Evolutionary conservation across 2,329 filamentous ascomycete genomes (phyloP).

Genomic region (Leptographium radiaticola): DNA sequence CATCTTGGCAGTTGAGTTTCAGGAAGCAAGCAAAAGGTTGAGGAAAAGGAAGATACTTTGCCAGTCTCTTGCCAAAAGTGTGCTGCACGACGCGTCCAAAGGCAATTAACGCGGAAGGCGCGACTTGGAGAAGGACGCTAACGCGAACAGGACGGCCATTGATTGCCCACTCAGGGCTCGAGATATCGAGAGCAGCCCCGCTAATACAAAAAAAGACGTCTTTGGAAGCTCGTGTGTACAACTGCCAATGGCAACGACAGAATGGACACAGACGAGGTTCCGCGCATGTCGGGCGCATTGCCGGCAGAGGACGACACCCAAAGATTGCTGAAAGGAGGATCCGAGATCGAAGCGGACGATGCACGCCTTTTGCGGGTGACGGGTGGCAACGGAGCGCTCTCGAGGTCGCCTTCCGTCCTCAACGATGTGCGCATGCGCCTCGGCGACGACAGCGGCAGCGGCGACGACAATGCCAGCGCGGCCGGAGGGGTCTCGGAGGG

Average conservation of each 20-base stretch:
- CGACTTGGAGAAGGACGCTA: background rate
- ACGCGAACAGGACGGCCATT: background rate
- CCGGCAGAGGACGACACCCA: background rate
- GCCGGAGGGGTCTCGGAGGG: background rate
- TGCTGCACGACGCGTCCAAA: background rate
- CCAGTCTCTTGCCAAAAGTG: background rate
- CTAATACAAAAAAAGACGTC: background rate
- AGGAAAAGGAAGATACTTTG: background rate
- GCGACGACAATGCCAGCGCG: background rate
- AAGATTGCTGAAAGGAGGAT: background rate
- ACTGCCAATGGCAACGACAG: background rate
- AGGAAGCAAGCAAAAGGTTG: background rate
- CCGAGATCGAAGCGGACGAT: background rate
- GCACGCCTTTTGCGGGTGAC: background rate
- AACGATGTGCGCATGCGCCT: background rate
- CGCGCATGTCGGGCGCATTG: slow-evolving; percentile 2
- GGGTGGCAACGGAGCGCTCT: background rate
- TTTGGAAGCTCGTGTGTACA: background rate
- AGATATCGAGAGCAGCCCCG: background rate
- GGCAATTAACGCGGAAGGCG: slow-evolving; percentile 1
- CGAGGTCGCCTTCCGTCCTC: slow-evolving; percentile 1
- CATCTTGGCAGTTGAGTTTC: slow-evolving; percentile 32
- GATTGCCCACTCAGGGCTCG: background rate
- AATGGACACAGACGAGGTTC: slow-evolving; percentile 2
- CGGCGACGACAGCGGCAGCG: background rate